phyloP scores from a whole-genome alignment of 2,329 filamentous ascomycete species.

The Colletotrichum sidae region DNA sequence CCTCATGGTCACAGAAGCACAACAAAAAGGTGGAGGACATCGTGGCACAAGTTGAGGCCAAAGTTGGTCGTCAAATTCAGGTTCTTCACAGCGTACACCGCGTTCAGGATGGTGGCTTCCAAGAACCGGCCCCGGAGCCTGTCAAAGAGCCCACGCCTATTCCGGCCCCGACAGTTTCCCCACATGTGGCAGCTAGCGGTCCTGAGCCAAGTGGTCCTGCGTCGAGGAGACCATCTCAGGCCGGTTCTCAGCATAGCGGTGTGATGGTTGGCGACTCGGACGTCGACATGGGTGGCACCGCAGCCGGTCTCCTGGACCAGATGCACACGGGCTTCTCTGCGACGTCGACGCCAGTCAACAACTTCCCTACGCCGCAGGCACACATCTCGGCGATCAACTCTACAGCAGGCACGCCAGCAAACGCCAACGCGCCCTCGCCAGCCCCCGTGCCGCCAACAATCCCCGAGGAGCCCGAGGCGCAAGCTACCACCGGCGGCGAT shows the following conservation, averaged over 20 bases:
- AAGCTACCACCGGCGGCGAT: constrained; percentile 35
- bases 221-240: constrained; percentile 66
- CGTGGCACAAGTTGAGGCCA: constrained; percentile 77
- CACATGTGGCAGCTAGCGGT: constrained; percentile 36
- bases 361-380: constrained; percentile 70
- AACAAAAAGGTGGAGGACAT: constrained; percentile 77
- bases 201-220: constrained; percentile 41
- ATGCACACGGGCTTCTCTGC: constrained; percentile 73
- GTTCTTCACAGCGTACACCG: constrained; percentile 74
- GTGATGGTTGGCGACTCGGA: constrained; percentile 70
- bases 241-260: constrained; percentile 67
- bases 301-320: constrained; percentile 74
- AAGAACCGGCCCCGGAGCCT: constrained; percentile 68
- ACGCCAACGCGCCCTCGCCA: constrained; percentile 60
- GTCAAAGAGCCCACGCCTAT: constrained; percentile 44
- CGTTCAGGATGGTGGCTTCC: constrained; percentile 81
- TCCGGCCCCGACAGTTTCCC: constrained; percentile 35
- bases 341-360: constrained; percentile 70
- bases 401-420: constrained; percentile 66
- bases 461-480: constrained; percentile 39
- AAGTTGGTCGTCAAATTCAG: constrained; percentile 75
- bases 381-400: constrained; percentile 68
- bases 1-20: constrained; percentile 53
- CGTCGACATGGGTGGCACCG: constrained; percentile 73
- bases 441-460: constrained; percentile 46